Conservation (phyloP, 1,139 yeast genomes). For the Saccharomycopsis hybrid region DNA sequence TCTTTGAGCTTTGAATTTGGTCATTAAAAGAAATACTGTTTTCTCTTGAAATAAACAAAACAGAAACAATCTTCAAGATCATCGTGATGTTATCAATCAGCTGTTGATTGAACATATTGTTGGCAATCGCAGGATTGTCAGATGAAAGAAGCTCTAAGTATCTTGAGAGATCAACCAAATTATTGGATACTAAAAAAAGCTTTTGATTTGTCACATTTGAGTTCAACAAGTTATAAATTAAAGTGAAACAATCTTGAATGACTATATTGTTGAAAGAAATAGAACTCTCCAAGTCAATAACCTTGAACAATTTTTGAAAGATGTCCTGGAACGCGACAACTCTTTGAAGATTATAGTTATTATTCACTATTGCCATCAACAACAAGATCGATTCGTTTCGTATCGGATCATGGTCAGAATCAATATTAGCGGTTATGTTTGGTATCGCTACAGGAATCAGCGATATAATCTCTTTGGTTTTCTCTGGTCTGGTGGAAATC, state of each 20-base stretch:
- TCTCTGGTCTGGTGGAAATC: constrained; percentile 65
- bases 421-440: constrained; percentile 59
- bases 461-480: constrained; percentile 70
- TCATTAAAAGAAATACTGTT: constrained; percentile 25
- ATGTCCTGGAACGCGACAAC: constrained; percentile 92
- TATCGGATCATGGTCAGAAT: constrained; percentile 76
- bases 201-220: constrained; percentile 91
- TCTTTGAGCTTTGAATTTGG: constrained; percentile 9
- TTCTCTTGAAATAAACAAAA: constrained; percentile 27
- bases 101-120: not conserved
- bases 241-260: constrained; percentile 81
- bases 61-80: constrained; percentile 13
- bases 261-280: constrained; percentile 74
- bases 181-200: constrained; percentile 77
- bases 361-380: constrained; percentile 75
- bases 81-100: constrained; percentile 8
- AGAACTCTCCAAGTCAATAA: constrained; percentile 85
- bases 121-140: not conserved
- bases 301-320: constrained; percentile 70
- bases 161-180: constrained; percentile 9
- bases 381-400: constrained; percentile 81
- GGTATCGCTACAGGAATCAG: constrained; percentile 77
- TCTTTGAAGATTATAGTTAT: constrained; percentile 83
- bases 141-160: constrained; percentile 10
- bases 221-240: constrained; percentile 64